Conservation (phyloP, 805 yeast species). For the Yarrowia sp. region DNA sequence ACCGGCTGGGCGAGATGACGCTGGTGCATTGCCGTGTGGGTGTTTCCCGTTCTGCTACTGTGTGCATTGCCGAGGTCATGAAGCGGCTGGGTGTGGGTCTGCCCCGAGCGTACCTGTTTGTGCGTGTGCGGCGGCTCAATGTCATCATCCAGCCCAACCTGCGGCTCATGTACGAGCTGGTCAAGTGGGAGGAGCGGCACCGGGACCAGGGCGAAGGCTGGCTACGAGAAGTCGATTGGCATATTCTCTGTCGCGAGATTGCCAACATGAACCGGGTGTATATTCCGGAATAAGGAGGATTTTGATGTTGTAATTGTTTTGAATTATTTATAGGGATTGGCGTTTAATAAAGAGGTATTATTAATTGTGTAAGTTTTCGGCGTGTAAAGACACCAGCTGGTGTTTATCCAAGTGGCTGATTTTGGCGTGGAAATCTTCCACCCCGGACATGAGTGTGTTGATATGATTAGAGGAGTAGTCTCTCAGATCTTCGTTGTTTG, state of each 20-base stretch:
- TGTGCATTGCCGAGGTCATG: slow-evolving; percentile 95
- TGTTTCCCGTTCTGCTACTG: slow-evolving; percentile 91
- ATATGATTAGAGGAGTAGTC: too few species aligned
- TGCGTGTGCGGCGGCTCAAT: slow-evolving; percentile 84
- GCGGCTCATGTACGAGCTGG: slow-evolving; percentile 84
- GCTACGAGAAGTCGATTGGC: slow-evolving; percentile 81
- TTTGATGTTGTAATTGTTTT: slow-evolving; percentile 15
- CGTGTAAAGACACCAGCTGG: too few species aligned
- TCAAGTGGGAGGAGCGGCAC: slow-evolving; percentile 59
- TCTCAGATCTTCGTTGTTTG: too few species aligned
- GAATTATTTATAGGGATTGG: slow-evolving; percentile 23
- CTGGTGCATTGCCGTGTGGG: slow-evolving; percentile 95
- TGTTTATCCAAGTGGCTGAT: too few species aligned
- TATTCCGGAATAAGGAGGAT: slow-evolving; percentile 38
- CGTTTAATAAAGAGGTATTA: neutral
- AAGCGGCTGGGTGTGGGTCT: slow-evolving; percentile 62
- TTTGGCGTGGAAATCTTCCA: too few species aligned
- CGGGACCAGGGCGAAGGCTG: slow-evolving; percentile 34
- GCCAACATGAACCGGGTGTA: slow-evolving; percentile 71
- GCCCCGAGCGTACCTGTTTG: slow-evolving; percentile 79
- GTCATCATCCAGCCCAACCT: slow-evolving; percentile 93
- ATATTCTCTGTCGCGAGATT: slow-evolving; percentile 77
- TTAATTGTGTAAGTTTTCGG: neutral
- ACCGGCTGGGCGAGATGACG: slow-evolving; percentile 46
- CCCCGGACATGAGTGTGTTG: too few species aligned